Base-by-base conservation (phyloP, 352 stramenopile species). In the Globisporangium takayamanum region DNA sequence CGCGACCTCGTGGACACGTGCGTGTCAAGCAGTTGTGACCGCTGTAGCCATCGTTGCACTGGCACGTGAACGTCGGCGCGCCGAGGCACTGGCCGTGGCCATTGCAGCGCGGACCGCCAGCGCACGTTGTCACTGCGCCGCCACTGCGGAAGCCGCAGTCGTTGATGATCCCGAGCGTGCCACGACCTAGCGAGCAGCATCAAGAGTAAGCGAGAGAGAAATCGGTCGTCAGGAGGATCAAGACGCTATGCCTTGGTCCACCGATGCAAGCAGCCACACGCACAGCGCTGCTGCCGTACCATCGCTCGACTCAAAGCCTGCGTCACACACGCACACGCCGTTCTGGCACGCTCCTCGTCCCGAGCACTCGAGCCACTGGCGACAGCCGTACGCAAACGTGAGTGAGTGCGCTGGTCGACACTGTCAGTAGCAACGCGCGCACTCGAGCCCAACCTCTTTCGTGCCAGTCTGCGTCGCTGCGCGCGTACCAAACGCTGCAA, bases 361-460 rank as follows among this genome's bases (percentile, higher is more conserved):
- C 14, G 82, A 89, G 48, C 82, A 92, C 44, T 66, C 57, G 11
- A 84, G 57, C 77, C 80, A 90, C 82, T 92, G 50, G 5, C 26
- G 3, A 18, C 5, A 12, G 18, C 14, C 41, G 14, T 1, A 20
- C 5, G 3, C 3, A 45, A 45, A 50, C 20, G 41, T 39, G 33
- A 39, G 10, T 39, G 33, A 39, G 33, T 39, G 33, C 33, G 1
- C 33, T 12, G 33, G 33, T 39, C 33, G 33, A 10, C 33, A 12
- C 33, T 39, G 33, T 39, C 33, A 14, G 33, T 1, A 39, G 6
- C 33, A 48, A 39, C 10, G 60, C 7, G 20, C 57, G 15, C 15
- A 30, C 25, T 39, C 12, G 33, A 5, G 22, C 22, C 22, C 20
- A 41, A 44, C 41, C 10, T 25, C 25, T 14, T 12, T 28, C 44